Percentiles rank a stretch among this genome's conserved stretches.
These are phyloP conservation scores for Fraxinus americana DNA, from an alignment of 257 asterid genomes.

Conservation along the genomic window DNA sequence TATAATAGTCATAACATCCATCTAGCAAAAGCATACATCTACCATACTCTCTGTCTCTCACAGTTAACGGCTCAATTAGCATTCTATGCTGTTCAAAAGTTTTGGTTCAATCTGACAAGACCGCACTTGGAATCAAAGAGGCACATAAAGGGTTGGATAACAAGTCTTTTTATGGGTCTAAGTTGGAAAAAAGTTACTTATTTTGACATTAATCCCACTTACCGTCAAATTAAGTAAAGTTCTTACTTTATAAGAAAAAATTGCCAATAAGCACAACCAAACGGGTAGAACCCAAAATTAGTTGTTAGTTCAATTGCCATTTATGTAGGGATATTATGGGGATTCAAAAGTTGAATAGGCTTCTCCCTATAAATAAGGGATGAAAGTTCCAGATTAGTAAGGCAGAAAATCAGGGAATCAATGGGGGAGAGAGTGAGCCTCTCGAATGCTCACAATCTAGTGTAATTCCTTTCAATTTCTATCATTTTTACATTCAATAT, in stretches of 20 bases:
- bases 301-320: too few relatives aligned
- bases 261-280: neutral
- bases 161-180: neutral
- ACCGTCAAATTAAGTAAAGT: neutral
- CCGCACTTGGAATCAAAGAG: neutral
- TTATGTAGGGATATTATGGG: too few relatives aligned
- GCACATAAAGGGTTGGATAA: neutral
- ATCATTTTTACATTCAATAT: too few relatives aligned
- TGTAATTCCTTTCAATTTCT: too few relatives aligned
- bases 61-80: conserved; percentile 6
- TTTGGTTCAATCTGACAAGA: neutral
- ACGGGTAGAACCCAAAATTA: too few relatives aligned
- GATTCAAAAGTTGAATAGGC: too few relatives aligned
- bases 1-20: conserved; percentile 12
- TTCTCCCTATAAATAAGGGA: too few relatives aligned
- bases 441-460: too few relatives aligned
- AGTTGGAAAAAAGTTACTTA: neutral
- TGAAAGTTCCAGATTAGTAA: too few relatives aligned
- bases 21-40: conserved; percentile 5
- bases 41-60: neutral
- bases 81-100: neutral
- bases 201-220: neutral
- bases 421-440: too few relatives aligned
- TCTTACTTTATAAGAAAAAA: neutral
- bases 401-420: too few relatives aligned